Evolutionary conservation across 495 filamentous ascomycete species (phyloP), one percentile per base, ranked within the genome.

Genomic region (Talaromyces ruber): DNA sequence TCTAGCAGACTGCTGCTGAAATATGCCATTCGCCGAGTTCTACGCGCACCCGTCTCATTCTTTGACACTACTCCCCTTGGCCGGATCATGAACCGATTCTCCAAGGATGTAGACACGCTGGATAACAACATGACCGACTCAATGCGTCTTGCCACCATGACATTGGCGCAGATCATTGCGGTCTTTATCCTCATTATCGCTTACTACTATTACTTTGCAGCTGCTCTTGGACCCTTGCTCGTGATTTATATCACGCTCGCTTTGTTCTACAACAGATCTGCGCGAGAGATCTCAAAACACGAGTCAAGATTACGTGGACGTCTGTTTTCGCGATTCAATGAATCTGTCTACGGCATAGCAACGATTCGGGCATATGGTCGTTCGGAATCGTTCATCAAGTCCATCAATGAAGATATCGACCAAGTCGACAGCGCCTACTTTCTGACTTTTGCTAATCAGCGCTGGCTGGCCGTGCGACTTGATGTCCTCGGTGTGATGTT

Each of bases 341-440:
- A 82, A 3, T 80, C 84, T 0, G 75, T 89, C 16, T 79, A 80
- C 0, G 87, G 87, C 21, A 79, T 88, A 9, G 73, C 79, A 39
- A 89, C 87, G 12, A 88, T 90, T 58, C 83, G 87, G 14, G 83
- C 83, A 1, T 90, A 84, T 66, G 81, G 78, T 62, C 85, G 84
- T 67, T 65, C 75, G 0, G 70, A 82, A 32, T 75, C 75, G 2
- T 90, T 86, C 61, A 77, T 86, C 43, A 72, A 80, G 4, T 72
- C 78, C 29, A 87, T 89, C 82, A 82, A 82, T 64, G 64, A 64
- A 30, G 78, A 76, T 58, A 76, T 89, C 8, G 86, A 90, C 66
- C 74, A 82, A 45, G 59, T 84, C 78, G 66, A 71, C 74, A 28
- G 71, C 75, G 12, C 72, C 79, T 18, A 80, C 73, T n/a, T 87